Evolutionary conservation across 441 rosid genomes (phyloP).

Genomic region (Jatropha podagrica): DNA sequence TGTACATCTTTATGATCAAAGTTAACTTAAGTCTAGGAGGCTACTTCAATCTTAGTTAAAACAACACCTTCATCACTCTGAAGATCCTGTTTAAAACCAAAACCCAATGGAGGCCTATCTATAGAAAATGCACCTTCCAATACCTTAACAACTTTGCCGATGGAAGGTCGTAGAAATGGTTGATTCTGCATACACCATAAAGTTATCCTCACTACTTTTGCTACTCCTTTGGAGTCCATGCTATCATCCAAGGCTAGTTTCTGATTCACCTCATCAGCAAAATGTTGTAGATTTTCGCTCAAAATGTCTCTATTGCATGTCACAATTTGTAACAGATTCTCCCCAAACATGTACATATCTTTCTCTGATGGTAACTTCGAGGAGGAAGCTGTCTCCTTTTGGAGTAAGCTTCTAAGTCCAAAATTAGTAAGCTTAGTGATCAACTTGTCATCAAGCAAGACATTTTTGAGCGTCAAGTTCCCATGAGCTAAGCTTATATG

Average conservation of each 20-base stretch:
- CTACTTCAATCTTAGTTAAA: conserved; percentile 20
- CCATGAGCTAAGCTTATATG: too few species aligned
- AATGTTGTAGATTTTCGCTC: conserved; percentile 14
- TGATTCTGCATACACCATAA: conserved; percentile 45
- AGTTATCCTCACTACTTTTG: conserved; percentile 36
- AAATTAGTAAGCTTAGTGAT: too few species aligned
- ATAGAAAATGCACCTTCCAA: conserved; percentile 45
- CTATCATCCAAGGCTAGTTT: conserved; percentile 23
- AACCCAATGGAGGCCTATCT: conserved; percentile 37
- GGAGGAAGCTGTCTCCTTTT: conserved; percentile 14
- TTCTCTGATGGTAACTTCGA: conserved; percentile 32
- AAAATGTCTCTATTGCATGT: conserved; percentile 27
- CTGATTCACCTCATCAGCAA: conserved; percentile 17
- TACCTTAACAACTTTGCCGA: conserved; percentile 42
- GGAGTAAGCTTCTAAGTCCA: too few species aligned
- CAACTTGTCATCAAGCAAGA: too few species aligned
- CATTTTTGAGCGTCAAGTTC: too few species aligned
- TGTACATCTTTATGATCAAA: conserved; percentile 19
- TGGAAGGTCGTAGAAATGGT: conserved; percentile 42
- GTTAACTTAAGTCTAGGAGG: conserved; percentile 14
- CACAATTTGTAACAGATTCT: conserved; percentile 37
- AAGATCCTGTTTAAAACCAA: conserved; percentile 19
- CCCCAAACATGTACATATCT: conserved; percentile 40
- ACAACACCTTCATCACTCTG: neutral
- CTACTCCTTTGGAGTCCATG: conserved; percentile 25